Evolutionary conservation across 164 flowering plant genomes (phyloP), one percentile per base, ranked within the genome.

Genomic region (Magnolia officinalis): DNA sequence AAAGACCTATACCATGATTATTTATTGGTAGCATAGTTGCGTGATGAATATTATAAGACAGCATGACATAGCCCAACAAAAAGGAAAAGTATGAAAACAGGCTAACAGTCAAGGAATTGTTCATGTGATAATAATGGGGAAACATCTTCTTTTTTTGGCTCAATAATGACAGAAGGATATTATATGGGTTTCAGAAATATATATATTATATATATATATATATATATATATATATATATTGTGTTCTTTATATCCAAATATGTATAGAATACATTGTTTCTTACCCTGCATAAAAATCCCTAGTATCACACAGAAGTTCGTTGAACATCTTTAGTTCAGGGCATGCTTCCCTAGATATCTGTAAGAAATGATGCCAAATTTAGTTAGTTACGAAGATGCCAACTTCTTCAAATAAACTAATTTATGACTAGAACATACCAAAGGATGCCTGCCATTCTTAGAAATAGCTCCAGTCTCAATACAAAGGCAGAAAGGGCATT

Each of bases 401-500:
- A 21, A 65, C 21, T 20, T 20, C 68, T 65, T 5, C 3, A 23
- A 73, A 65, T 31, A 72, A 55, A 55, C 61, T 59, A 66, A 24
- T 24, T 10, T 26, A 31, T 6, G 19, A 14, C 10, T 67, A 31
- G 37, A 55, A 29, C 81, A 74, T 81, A 92, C 98, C 94, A 88
- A 78, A 83, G 71, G 83, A 14, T 82, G 29, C 68, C 76, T 82
- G 71, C 80, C 81, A 79, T 74, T 77, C 74, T 72, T 79, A 79
- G 79, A 75, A 79, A 80, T 66, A 64, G 80, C 77, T 52, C 85
- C 90, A 74, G 80, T 78, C 74, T 78, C 84, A 45, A 86, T 67
- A 70, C 77, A 82, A 24, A 82, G 78, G 83, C 97, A 95, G 84
- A 85, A 87, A 23, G 85, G 85, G 78, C 98, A 94, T 55, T 63